Evolutionary conservation across 768 basidiomycete species (phyloP).

Genomic region (Auriscalpium microsporum): DNA sequence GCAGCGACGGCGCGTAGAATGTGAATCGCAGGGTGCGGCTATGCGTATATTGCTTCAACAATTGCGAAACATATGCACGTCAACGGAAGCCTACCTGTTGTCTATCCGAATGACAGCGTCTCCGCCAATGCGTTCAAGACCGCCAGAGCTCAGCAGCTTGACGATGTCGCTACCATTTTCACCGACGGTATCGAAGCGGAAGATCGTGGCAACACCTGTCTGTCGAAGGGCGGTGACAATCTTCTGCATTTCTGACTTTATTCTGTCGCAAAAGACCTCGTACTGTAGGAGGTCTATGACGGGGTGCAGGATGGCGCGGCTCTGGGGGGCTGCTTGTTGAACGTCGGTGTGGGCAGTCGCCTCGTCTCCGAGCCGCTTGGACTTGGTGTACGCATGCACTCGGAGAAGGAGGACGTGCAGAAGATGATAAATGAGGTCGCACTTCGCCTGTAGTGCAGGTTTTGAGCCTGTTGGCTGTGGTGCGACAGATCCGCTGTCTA

Average conservation of each 20-base stretch:
- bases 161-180: slow-evolving; percentile 58
- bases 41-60: background rate
- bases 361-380: slow-evolving; percentile 26
- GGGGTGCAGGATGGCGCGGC: slow-evolving; percentile 58
- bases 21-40: slow-evolving; percentile 74
- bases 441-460: slow-evolving; percentile 24
- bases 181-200: slow-evolving; percentile 57
- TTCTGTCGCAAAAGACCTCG: slow-evolving; percentile 57
- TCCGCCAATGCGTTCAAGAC: slow-evolving; percentile 47
- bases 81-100: slow-evolving; percentile 37
- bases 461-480: slow-evolving; percentile 2
- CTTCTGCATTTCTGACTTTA: slow-evolving; percentile 49
- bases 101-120: slow-evolving; percentile 67
- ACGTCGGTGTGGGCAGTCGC: slow-evolving; percentile 18
- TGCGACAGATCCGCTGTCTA: slow-evolving; percentile 18
- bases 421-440: slow-evolving; percentile 60
- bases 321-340: slow-evolving; percentile 10
- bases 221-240: slow-evolving; percentile 38
- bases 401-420: slow-evolving; percentile 60
- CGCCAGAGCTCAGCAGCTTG: slow-evolving; percentile 34
- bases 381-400: slow-evolving; percentile 44
- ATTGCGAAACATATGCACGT: too few relatives aligned
- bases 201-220: slow-evolving; percentile 46
- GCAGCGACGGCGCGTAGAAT: slow-evolving; percentile 62
- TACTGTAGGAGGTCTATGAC: slow-evolving; percentile 78